phyloP scores from a whole-genome alignment of 2,329 filamentous ascomycete species.

The Trichophyton simii region DNA sequence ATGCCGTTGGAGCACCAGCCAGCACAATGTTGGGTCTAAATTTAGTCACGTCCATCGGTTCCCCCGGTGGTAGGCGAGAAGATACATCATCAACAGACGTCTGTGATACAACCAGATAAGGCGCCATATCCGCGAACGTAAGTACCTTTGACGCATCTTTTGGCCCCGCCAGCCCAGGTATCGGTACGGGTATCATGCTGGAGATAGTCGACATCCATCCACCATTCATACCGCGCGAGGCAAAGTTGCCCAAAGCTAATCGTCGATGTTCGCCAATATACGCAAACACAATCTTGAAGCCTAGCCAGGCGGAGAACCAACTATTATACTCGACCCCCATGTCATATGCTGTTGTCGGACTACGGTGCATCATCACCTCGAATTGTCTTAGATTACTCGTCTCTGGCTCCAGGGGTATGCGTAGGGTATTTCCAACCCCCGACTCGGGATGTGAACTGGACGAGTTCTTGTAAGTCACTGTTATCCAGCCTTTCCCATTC shows the following conservation, averaged over 20 bases:
- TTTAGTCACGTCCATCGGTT: conserved; percentile 51
- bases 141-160: conserved; percentile 35
- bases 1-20: conserved; percentile 43
- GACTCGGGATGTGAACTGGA: neutral
- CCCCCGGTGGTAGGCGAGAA: conserved; percentile 38
- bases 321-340: conserved; percentile 49
- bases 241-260: conserved; percentile 49
- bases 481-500: conserved; percentile 17
- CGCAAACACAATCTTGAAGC: conserved; percentile 48
- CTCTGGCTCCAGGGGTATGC: conserved; percentile 47
- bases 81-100: conserved; percentile 58
- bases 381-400: conserved; percentile 35
- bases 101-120: conserved; percentile 59
- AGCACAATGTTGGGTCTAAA: conserved; percentile 65
- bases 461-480: conserved; percentile 29
- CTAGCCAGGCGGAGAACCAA: conserved; percentile 58
- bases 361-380: conserved; percentile 48
- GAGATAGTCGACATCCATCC: conserved; percentile 14
- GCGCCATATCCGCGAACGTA: conserved; percentile 62
- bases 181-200: conserved; percentile 4
- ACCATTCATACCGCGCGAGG: conserved; percentile 17
- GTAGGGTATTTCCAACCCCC: conserved; percentile 29
- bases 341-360: conserved; percentile 46
- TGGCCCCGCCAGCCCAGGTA: neutral
- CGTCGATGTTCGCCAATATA: conserved; percentile 53